These are phyloP conservation scores for Aspergillus alliaceus DNA, from an alignment of 2,329 filamentous ascomycete species.

Conservation along the genomic window DNA sequence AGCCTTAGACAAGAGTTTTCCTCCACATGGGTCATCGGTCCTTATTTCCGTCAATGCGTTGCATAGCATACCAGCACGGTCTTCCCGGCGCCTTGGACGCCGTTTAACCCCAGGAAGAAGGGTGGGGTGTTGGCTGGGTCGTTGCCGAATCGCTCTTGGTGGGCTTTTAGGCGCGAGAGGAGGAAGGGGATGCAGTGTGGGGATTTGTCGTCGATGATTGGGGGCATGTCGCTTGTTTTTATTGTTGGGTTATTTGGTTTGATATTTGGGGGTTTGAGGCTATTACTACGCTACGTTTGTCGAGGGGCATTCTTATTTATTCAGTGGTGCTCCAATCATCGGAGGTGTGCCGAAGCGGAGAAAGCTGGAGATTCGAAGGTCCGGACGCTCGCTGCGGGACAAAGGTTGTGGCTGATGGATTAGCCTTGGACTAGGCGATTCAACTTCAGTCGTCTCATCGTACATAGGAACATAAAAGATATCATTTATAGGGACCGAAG, in stretches of 20 bases:
- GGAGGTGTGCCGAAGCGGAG: slow-evolving; percentile 1
- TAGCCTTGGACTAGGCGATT: background rate
- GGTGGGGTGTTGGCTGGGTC: slow-evolving; percentile 52
- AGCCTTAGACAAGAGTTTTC: background rate
- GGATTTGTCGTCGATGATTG: slow-evolving; percentile 74
- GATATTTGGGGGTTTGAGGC: background rate
- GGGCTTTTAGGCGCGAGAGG: slow-evolving; percentile 57
- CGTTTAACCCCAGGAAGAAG: slow-evolving; percentile 85
- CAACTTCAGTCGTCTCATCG: background rate
- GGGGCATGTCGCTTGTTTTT: slow-evolving; percentile 39
- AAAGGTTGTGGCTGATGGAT: slow-evolving; percentile 7
- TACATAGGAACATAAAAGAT: no score
- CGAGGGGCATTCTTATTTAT: background rate
- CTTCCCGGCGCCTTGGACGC: slow-evolving; percentile 89
- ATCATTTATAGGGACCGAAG: no score
- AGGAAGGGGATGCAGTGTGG: slow-evolving; percentile 77
- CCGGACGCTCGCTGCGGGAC: slow-evolving; percentile 2
- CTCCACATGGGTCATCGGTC: no score
- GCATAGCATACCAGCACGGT: slow-evolving; percentile 79
- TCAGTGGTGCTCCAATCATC: background rate
- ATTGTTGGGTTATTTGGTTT: background rate
- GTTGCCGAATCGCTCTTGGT: slow-evolving; percentile 46
- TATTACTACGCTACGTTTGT: background rate
- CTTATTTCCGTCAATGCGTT: no score
- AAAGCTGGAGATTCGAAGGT: background rate